Evolutionary conservation across 352 stramenopile genomes (phyloP).

Genomic region (Globisporangium lucens): DNA sequence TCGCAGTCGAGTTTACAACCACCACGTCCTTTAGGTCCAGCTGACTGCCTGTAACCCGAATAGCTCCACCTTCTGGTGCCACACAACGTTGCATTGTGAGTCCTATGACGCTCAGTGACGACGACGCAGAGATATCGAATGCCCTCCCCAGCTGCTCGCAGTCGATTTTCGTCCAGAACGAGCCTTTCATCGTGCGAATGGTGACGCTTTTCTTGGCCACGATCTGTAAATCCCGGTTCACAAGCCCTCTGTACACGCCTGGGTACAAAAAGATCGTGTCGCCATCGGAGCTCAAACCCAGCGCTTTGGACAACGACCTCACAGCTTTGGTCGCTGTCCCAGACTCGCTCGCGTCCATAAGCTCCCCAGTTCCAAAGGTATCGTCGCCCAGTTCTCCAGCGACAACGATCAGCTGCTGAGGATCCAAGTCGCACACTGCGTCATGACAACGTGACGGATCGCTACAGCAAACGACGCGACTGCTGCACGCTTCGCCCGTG

Average conservation of each 20-base stretch:
- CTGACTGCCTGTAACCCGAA: constrained; percentile 19
- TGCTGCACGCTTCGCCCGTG: constrained; percentile 63
- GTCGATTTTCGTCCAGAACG: constrained; percentile 44
- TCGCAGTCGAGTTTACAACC: constrained; percentile 20
- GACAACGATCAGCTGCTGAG: constrained; percentile 43
- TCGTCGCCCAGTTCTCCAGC: constrained; percentile 55
- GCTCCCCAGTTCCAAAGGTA: constrained; percentile 36
- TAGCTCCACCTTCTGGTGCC: constrained; percentile 19
- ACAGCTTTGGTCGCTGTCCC: constrained; percentile 55
- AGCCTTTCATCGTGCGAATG: constrained; percentile 45
- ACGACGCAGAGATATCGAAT: constrained; percentile 13
- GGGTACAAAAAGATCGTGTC: constrained; percentile 57
- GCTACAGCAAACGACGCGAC: constrained; percentile 55
- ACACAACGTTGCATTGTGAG: constrained; percentile 40
- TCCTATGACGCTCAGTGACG: constrained; percentile 29
- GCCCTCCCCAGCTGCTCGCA: constrained; percentile 24
- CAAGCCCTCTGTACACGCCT: constrained; percentile 34
- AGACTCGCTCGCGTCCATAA: constrained; percentile 54
- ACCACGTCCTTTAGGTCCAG: constrained; percentile 26
- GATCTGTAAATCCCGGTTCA: constrained; percentile 32
- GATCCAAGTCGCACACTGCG: constrained; percentile 33
- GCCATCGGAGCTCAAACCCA: constrained; percentile 30
- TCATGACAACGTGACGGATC: constrained; percentile 37
- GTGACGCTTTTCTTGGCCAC: constrained; percentile 21
- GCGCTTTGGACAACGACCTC: constrained; percentile 34